A percentile compares a stretch with the other conserved stretches of the same genome.
Conservation (phyloP, 257 asterid genomes). For the Coffea eugenioides region DNA sequence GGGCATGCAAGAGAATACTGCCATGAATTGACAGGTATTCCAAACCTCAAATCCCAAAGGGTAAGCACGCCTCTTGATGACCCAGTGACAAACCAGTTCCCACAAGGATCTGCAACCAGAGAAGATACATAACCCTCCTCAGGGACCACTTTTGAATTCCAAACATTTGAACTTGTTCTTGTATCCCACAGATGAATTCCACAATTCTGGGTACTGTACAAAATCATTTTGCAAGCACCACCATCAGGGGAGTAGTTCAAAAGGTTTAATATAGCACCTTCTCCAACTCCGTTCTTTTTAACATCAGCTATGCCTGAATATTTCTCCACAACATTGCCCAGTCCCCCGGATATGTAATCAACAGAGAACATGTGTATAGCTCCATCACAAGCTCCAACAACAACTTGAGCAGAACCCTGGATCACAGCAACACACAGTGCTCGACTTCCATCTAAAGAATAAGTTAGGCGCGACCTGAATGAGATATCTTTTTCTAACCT, state of each 20-base stretch:
- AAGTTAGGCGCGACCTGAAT: slow-evolving; percentile 89
- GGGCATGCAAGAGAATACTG: slow-evolving; percentile 80
- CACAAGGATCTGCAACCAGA: slow-evolving; percentile 89
- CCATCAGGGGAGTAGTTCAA: slow-evolving; percentile 81
- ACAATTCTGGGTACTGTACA: slow-evolving; percentile 84
- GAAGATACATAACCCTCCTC: slow-evolving; percentile 89
- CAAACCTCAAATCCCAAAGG: slow-evolving; percentile 96
- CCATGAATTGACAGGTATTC: slow-evolving; percentile 96
- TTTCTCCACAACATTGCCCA: slow-evolving; percentile 88
- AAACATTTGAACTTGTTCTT: slow-evolving; percentile 62
- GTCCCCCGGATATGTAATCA: slow-evolving; percentile 90
- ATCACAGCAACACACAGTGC: slow-evolving; percentile 82
- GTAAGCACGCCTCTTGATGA: slow-evolving; percentile 97
- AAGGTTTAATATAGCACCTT: slow-evolving; percentile 84
- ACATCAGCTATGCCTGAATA: slow-evolving; percentile 91
- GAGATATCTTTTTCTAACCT: slow-evolving; percentile 98
- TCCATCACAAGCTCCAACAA: slow-evolving; percentile 94
- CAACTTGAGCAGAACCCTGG: slow-evolving; percentile 83
- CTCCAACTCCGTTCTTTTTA: slow-evolving; percentile 59
- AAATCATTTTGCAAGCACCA: slow-evolving; percentile 61
- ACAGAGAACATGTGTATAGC: slow-evolving; percentile 83
- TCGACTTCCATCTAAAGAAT: slow-evolving; percentile 82
- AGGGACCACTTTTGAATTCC: slow-evolving; percentile 81
- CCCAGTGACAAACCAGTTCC: slow-evolving; percentile 98
- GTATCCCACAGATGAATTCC: slow-evolving; percentile 96